phyloP scores from a whole-genome alignment of 2,329 filamentous ascomycete genomes.

The Cadophora malorum region DNA sequence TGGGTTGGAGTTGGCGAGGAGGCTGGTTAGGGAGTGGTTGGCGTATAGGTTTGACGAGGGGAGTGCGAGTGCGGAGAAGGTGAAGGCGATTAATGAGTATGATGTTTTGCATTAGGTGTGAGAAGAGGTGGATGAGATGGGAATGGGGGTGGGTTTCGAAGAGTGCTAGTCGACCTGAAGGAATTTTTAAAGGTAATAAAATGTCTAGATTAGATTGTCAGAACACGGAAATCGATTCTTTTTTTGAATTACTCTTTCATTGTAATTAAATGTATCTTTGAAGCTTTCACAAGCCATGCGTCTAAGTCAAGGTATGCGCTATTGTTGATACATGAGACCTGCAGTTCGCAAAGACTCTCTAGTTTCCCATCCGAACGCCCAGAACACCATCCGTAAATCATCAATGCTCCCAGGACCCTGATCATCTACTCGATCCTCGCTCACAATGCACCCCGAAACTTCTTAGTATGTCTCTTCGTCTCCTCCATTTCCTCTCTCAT shows the following conservation, averaged over 20 bases:
- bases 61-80: conserved; percentile 49
- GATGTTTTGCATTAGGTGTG: conserved; percentile 31
- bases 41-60: conserved; percentile 79
- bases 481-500: conserved; percentile 72
- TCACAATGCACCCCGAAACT: conserved; percentile 10
- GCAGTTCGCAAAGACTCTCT: conserved; percentile 8
- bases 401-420: neutral
- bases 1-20: conserved; percentile 78
- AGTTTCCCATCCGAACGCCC: neutral
- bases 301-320: conserved; percentile 8
- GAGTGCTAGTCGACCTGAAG: too few species aligned
- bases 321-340: conserved; percentile 8
- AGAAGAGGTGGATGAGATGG: too few species aligned
- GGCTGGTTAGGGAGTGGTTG: conserved; percentile 82
- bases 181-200: neutral
- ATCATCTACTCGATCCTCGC: conserved; percentile 12
- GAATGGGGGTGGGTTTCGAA: neutral
- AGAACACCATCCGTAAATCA: conserved; percentile 7
- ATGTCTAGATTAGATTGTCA: neutral
- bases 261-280: neutral
- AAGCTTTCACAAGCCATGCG: neutral
- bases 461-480: conserved; percentile 39
- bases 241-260: neutral
- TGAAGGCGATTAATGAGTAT: conserved; percentile 41
- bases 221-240: neutral